Base-by-base conservation (phyloP, 1,139 yeast genomes). In the Yamadazyma epiphylla region DNA sequence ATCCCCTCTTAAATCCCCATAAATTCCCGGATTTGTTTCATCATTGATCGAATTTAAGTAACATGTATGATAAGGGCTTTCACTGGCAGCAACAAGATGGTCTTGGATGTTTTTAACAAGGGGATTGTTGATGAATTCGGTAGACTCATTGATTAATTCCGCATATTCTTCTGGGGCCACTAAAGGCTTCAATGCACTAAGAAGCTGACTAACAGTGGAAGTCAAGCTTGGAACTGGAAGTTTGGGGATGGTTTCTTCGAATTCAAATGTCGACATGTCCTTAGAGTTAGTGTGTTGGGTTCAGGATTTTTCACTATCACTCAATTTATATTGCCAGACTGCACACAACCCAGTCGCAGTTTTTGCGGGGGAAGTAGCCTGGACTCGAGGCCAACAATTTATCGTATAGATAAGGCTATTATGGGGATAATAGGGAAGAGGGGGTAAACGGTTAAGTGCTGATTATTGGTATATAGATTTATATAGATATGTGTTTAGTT, bases 1-100 rank as follows among this genome's bases (percentile, higher is more conserved):
- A 43, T 79, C 83, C 10, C 80, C 80, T 30, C 76, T 55, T 24
- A 74, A 55, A 34, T 80, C 84, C 17, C 84, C 84, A 40, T 80
- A 77, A 28, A 80, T 74, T 10, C 79, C 80, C 0, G 83, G 77
- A 25, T 74, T 74, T 38, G 70, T 69, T 42, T 68, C 80, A 45
- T 64, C 78, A 55, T 70, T 80, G 51, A 67, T 80, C 32, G 70
- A 66, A 42, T 77, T 78, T 35, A 82, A 53, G 51, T 82, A 81
- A 41, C 85, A 80, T 5, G 58, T 31, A 17, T 58, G 57, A 10
- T 33, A 30, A 3, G 66, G 64, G 37, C 73, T 65, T 11, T 46
- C 41, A 7, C 72, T 53, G 15, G 71, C 66, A 17, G 70, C 61
- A 13, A 57, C 47, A 29, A 82, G 51, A 44, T 80, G 84, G 4